Conservation (phyloP, 345 rosid species). For the Rubroshorea leprosula region DNA sequence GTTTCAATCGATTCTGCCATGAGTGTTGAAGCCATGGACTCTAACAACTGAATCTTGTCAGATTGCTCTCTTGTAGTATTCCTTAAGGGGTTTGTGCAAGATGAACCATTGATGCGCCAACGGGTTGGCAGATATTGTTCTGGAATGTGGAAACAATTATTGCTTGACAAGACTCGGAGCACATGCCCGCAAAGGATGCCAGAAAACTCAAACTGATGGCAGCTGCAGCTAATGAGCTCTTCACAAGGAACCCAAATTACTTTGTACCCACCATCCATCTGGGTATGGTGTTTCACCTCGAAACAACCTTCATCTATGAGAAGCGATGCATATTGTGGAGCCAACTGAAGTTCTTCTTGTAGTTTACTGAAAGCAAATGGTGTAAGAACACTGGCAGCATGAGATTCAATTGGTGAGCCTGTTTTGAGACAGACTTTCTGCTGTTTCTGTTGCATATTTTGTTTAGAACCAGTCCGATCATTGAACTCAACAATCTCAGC, state of each 20-base stretch:
- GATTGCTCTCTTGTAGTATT: conserved; percentile 23
- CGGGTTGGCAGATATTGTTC: conserved; percentile 38
- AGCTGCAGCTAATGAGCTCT: conserved; percentile 51
- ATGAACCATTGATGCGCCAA: conserved; percentile 26
- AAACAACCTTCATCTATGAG: conserved; percentile 42
- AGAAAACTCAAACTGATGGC: conserved; percentile 46
- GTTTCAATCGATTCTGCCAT: conserved; percentile 41
- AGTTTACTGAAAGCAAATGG: conserved; percentile 50
- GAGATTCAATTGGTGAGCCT: conserved; percentile 61
- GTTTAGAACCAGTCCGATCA: conserved; percentile 31
- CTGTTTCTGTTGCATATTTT: conserved; percentile 31
- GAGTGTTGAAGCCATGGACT: conserved; percentile 46
- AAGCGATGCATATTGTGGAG: conserved; percentile 57
- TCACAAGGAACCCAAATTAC: conserved; percentile 48
- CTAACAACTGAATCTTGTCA: conserved; percentile 38
- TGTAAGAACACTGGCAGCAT: conserved; percentile 49
- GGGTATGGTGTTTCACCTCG: conserved; percentile 48
- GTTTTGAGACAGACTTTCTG: conserved; percentile 42
- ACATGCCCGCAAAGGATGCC: conserved; percentile 60
- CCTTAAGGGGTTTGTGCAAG: conserved; percentile 13
- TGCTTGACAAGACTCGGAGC: conserved; percentile 49
- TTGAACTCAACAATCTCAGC: conserved; percentile 34
- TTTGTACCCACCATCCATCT: conserved; percentile 39
- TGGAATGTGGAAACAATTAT: conserved; percentile 61
- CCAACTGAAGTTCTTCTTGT: conserved; percentile 56